Percentiles rank a stretch among this genome's conserved stretches.
Conservation (phyloP, 1,139 yeast genomes). For the Candida sp. region DNA sequence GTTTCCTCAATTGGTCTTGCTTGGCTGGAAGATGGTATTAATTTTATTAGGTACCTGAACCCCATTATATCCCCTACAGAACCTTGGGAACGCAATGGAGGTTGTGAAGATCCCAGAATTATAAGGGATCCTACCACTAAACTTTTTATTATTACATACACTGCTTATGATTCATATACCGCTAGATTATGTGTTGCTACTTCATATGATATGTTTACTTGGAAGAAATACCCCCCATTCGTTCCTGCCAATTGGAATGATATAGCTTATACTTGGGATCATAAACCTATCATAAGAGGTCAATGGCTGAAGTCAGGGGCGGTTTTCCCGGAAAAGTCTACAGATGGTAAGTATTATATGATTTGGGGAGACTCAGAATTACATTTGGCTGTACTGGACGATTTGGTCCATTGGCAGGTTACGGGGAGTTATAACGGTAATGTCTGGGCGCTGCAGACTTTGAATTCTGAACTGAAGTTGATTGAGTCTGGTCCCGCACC, state of each 20-base stretch:
- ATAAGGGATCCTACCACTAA: constrained; percentile 36
- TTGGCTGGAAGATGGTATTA: constrained; percentile 39
- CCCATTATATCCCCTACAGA: constrained; percentile 39
- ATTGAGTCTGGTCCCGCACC: constrained; percentile 48
- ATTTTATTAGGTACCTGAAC: constrained; percentile 26
- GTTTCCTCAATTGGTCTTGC: constrained; percentile 39
- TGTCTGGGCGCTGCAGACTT: constrained; percentile 27
- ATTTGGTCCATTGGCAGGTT: constrained; percentile 33
- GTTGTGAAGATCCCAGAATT: constrained; percentile 44
- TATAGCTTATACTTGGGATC: constrained; percentile 23
- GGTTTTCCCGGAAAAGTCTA: constrained; percentile 29
- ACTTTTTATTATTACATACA: constrained; percentile 38
- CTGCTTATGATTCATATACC: constrained; percentile 33
- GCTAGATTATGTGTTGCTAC: constrained; percentile 45
- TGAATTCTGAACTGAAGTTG: constrained; percentile 32
- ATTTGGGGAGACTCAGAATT: constrained; percentile 44
- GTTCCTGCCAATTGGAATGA: constrained; percentile 33
- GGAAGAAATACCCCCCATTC: constrained; percentile 40
- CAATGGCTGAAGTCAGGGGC: constrained; percentile 48
- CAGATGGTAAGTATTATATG: constrained; percentile 41
- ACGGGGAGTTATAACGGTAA: constrained; percentile 17
- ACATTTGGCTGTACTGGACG: constrained; percentile 34
- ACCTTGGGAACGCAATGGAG: constrained; percentile 41
- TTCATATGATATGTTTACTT: constrained; percentile 34
- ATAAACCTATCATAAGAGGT: constrained; percentile 20